Conservation (phyloP, 2,329 filamentous ascomycete species). For the Thermoascus crustaceus region DNA sequence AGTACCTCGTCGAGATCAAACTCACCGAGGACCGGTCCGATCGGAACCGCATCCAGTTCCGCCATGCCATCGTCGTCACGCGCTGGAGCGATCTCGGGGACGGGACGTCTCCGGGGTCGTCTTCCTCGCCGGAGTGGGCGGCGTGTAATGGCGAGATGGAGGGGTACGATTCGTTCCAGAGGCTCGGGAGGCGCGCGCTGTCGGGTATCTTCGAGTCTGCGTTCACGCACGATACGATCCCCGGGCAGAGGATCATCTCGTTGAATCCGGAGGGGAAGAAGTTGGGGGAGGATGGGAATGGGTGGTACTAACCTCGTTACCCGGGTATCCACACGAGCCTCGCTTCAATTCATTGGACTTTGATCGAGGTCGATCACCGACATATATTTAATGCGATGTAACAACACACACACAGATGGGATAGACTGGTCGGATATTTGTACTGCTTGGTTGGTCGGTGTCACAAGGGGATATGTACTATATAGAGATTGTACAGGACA, state of each 20-base stretch:
- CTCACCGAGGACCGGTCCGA: conserved; percentile 48
- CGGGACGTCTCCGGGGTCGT: conserved; percentile 42
- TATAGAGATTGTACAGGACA: too few relatives aligned
- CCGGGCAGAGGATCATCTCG: conserved; percentile 50
- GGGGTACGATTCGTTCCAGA: conserved; percentile 47
- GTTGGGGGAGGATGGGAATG: conserved; percentile 47
- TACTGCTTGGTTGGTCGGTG: too few relatives aligned
- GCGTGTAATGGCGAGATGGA: conserved; percentile 43
- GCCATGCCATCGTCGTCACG: conserved; percentile 53
- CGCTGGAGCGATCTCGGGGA: conserved; percentile 56
- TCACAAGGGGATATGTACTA: too few relatives aligned
- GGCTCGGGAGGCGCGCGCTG: conserved; percentile 47
- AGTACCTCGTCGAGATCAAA: conserved; percentile 55
- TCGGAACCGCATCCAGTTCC: conserved; percentile 40
- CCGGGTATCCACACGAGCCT: too few relatives aligned
- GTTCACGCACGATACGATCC: conserved; percentile 46
- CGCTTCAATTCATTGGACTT: too few relatives aligned
- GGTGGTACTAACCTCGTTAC: conserved; percentile 58
- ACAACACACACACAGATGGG: too few relatives aligned
- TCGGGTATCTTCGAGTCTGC: conserved; percentile 53
- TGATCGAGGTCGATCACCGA: too few relatives aligned
- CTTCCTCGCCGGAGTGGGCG: conserved; percentile 50
- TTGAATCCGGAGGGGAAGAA: conserved; percentile 51
- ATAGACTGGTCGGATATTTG: too few relatives aligned
- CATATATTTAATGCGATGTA: too few relatives aligned